Conservation (phyloP, 139 green algal species). For the Tetraselmis chui region DNA sequence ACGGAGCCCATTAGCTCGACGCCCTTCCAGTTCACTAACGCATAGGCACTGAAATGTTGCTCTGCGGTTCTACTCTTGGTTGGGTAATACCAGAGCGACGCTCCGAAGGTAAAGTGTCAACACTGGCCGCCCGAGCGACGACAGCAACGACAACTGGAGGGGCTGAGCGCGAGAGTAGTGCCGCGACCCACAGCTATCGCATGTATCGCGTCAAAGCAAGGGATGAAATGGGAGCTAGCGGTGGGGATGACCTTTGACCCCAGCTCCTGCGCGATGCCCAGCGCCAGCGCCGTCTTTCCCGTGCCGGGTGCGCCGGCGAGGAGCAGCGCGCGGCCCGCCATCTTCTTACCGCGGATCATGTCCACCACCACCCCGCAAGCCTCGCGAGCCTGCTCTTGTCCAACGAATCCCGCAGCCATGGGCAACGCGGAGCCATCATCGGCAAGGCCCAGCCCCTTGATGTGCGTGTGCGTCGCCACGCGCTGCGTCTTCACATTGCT, state of each 20-base stretch:
- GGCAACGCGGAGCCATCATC: constrained; percentile 73
- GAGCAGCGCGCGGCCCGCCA: constrained; percentile 91
- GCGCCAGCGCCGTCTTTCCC: constrained; percentile 95
- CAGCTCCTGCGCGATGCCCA: constrained; percentile 94
- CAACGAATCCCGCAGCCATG: constrained; percentile 86
- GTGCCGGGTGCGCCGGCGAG: constrained; percentile 90
- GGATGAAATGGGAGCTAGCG: neutral
- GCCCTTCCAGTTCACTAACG: too few species aligned
- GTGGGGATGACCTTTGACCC: constrained; percentile 70
- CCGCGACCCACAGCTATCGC: neutral
- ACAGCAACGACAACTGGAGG: too few species aligned
- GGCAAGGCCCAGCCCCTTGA: constrained; percentile 90
- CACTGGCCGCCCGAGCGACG: too few species aligned
- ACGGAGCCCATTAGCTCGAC: too few species aligned
- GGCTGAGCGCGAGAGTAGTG: neutral
- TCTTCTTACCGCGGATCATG: constrained; percentile 97
- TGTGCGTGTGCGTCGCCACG: constrained; percentile 96
- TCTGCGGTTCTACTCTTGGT: too few species aligned
- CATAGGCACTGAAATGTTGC: too few species aligned
- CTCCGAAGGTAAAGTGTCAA: too few species aligned
- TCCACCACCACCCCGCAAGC: constrained; percentile 95
- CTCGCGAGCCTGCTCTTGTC: constrained; percentile 88
- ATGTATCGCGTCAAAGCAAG: neutral
- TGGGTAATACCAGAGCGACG: too few species aligned
- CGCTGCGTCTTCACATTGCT: constrained; percentile 88